A percentile compares a stretch with the other conserved stretches of the same genome.
phyloP scores from a whole-genome alignment of 805 yeast species.

The Saccharomyces jurei region DNA sequence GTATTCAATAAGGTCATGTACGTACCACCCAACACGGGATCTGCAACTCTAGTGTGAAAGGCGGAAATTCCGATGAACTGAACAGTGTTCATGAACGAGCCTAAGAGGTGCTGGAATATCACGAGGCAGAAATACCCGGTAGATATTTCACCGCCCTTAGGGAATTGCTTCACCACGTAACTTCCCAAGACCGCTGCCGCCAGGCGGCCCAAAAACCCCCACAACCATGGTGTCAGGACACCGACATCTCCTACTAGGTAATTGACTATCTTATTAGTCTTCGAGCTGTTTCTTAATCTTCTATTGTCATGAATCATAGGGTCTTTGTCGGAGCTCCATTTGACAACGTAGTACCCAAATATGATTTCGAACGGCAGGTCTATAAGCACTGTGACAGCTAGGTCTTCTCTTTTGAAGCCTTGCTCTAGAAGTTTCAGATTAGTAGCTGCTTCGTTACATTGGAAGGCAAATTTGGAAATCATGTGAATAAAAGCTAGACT shows the following conservation, averaged over 20 bases:
- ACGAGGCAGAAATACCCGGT: conserved; percentile 57
- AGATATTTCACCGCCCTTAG: conserved; percentile 42
- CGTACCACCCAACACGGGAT: conserved; percentile 93
- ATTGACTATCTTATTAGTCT: conserved; percentile 4
- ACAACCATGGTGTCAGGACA: conserved; percentile 82
- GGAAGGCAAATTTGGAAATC: conserved; percentile 83
- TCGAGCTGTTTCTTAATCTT: background rate
- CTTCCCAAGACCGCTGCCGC: conserved; percentile 71
- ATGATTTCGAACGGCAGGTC: conserved; percentile 94
- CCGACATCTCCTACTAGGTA: conserved; percentile 32
- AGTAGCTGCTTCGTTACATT: conserved; percentile 93
- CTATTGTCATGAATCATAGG: background rate
- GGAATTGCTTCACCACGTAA: conserved; percentile 63
- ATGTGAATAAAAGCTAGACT: conserved; percentile 67
- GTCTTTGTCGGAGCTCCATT: conserved; percentile 73
- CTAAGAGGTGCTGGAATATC: conserved; percentile 71
- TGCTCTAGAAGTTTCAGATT: conserved; percentile 82
- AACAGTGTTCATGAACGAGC: conserved; percentile 88
- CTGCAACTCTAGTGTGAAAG: conserved; percentile 92
- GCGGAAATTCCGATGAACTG: conserved; percentile 93
- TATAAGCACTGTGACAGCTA: conserved; percentile 83
- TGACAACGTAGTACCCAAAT: conserved; percentile 92
- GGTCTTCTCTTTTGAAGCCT: conserved; percentile 88
- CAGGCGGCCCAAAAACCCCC: conserved; percentile 77
- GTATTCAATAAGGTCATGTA: conserved; percentile 96